Evolutionary conservation across 2,329 filamentous ascomycete species (phyloP), one percentile per base, ranked within the genome.

Genomic region (Colletotrichum truncatum): DNA sequence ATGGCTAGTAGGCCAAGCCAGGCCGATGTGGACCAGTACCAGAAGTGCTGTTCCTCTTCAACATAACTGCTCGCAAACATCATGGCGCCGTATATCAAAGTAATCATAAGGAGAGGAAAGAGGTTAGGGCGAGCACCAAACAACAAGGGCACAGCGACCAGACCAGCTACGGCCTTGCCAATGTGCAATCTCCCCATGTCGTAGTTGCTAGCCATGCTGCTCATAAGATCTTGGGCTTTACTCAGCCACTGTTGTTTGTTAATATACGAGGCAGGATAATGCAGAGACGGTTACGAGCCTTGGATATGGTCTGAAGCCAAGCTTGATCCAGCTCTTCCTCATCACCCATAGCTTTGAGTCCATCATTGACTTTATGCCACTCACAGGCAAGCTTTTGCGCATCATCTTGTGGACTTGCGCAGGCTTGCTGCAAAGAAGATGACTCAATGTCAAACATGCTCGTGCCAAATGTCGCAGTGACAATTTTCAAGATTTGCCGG

Each of bases 51-150:
- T 76, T 99, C 96, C 79, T 99, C 96, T 77, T 99, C 96, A 2
- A 99, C 93, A 76, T 96, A 99, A 73, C 94, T 98, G 75, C 93
- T 97, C 9, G 94, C 95, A 78, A 98, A 98, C 94, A 98, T 98
- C 89, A 98, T 97, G 36, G 88, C 76, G 2, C 90, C 89, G 73
- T 98, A 97, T 0, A 86, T 77, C 0, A 89, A 49, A 1, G 86
- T 86, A 28, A 89, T 81, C 2, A 85, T 67, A 4, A 80, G 69
- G 53, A 92, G 80, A 4, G 84, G 82, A 8, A 75, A 61, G 10
- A 82, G 70, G 36, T 41, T 65, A n/a, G 60, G 7, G 41, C 60
- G n/a, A 64, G 58, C 9, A 61, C 67, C 6, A 67, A 65, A 28
- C 74, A 68, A 18, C 4, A 66, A 34, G 12, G 53, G 45, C 12